Conservation (phyloP, 805 yeast genomes). For the Pichia nanzhaoensis region DNA sequence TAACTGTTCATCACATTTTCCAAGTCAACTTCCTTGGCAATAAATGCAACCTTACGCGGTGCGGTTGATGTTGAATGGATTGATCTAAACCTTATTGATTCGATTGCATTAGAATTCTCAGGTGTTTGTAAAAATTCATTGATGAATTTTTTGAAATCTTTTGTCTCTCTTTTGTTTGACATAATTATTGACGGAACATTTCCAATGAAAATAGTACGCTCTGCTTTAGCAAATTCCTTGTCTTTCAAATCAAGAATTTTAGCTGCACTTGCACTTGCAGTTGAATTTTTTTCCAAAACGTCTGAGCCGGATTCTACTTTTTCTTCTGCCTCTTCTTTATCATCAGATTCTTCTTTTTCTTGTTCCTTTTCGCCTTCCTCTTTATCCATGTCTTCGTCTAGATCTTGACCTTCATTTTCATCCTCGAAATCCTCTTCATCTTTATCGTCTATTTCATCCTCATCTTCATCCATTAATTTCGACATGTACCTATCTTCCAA, state of each 20-base stretch:
- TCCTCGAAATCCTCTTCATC: conserved; percentile 10
- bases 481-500: conserved; percentile 14
- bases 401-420: conserved; percentile 15
- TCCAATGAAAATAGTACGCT: conserved; percentile 81
- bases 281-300: conserved; percentile 20
- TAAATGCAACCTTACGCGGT: conserved; percentile 89
- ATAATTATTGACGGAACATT: conserved; percentile 66
- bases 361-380: conserved; percentile 11
- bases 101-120: conserved; percentile 31
- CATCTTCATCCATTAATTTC: conserved; percentile 24
- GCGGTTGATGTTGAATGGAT: conserved; percentile 80
- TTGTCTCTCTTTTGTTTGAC: conserved; percentile 53
- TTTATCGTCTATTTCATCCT: conserved; percentile 20
- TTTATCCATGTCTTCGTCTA: conserved; percentile 6
- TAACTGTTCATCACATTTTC: conserved; percentile 83
- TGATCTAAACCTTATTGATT: conserved; percentile 84
- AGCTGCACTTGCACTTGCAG: conserved; percentile 32
- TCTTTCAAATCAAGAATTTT: conserved; percentile 54
- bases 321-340: not conserved
- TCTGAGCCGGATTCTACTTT: no score
- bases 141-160: conserved; percentile 61
- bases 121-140: conserved; percentile 22
- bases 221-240: conserved; percentile 74
- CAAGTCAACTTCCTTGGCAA: conserved; percentile 71
- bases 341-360: conserved; percentile 11